Evolutionary conservation across 306 rosid genomes (phyloP).

Genomic region (Alnus rubra): DNA sequence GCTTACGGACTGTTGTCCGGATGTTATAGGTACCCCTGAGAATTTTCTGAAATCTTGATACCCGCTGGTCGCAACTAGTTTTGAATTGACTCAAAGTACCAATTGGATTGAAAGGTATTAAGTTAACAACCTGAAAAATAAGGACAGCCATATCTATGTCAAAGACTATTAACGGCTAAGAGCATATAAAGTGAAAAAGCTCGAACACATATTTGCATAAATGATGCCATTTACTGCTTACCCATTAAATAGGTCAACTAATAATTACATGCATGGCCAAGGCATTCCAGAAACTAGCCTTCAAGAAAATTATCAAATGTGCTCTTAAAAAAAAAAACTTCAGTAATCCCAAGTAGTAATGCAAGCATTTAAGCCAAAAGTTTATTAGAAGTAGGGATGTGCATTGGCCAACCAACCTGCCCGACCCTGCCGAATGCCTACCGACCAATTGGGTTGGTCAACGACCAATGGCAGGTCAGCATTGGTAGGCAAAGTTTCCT

Average conservation of each 20-base stretch:
- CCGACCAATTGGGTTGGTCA: no score
- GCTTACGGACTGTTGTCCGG: conserved; percentile 82
- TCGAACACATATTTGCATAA: background rate
- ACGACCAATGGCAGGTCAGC: no score
- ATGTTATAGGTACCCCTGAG: conserved; percentile 74
- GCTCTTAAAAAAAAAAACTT: background rate
- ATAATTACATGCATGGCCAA: background rate
- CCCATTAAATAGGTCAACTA: background rate
- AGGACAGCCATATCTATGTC: conserved; percentile 12
- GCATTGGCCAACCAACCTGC: no score
- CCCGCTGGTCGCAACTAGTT: conserved; percentile 69
- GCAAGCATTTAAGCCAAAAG: background rate
- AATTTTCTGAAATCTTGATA: conserved; percentile 70
- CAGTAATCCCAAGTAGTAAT: background rate
- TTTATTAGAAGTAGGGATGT: background rate
- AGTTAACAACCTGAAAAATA: conserved; percentile 78
- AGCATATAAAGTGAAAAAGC: background rate
- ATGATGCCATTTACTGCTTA: conserved; percentile 2
- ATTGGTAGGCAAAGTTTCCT: no score
- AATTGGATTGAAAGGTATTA: conserved; percentile 93
- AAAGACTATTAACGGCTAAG: background rate
- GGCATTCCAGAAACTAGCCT: background rate
- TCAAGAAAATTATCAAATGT: background rate
- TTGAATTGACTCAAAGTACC: conserved; percentile 76
- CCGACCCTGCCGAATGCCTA: no score